A percentile compares a stretch with the other conserved stretches of the same genome.
These are phyloP conservation scores for Circinella umbellata DNA, from an alignment of 371 early-diverging fungal genomes.

Conservation along the genomic window DNA sequence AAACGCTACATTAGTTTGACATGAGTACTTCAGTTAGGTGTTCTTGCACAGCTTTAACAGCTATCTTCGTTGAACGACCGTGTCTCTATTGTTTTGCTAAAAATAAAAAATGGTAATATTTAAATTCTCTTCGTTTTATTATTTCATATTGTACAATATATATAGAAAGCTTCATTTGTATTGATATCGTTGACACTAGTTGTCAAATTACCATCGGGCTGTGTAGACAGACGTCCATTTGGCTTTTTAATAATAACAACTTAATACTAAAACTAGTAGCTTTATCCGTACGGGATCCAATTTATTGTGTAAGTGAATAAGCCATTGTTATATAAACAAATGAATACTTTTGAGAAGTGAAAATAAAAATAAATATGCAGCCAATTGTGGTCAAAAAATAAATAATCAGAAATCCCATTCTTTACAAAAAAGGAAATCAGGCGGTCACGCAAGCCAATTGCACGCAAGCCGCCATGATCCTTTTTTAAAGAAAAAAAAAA, in stretches of 20 bases:
- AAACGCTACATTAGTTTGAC: constrained; percentile 58
- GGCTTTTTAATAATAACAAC: constrained; percentile 50
- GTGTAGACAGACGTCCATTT: constrained; percentile 54
- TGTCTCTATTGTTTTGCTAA: constrained; percentile 20
- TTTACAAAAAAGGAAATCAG: not conserved
- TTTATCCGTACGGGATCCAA: constrained; percentile 45
- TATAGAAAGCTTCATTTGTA: constrained; percentile 37
- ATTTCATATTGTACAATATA: not conserved
- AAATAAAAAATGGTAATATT: too few species aligned
- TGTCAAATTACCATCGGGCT: constrained; percentile 55
- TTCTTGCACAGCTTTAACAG: constrained; percentile 65
- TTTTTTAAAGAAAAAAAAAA: constrained; percentile 2
- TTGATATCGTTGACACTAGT: constrained; percentile 59
- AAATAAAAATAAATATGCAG: not conserved
- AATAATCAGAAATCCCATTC: not conserved
- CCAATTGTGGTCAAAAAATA: not conserved
- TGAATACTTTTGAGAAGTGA: not conserved
- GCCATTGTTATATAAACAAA: not conserved
- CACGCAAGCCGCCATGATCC: too few species aligned
- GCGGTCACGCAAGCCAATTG: not conserved
- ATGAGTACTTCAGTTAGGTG: constrained; percentile 56
- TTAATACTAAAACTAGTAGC: constrained; percentile 57
- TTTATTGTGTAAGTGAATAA: constrained; percentile 47
- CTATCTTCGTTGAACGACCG: constrained; percentile 46
- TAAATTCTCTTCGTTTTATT: too few species aligned